Evolutionary conservation across 1,284 basidiomycete species (phyloP).

Genomic region (Cryptococcus sp.): DNA sequence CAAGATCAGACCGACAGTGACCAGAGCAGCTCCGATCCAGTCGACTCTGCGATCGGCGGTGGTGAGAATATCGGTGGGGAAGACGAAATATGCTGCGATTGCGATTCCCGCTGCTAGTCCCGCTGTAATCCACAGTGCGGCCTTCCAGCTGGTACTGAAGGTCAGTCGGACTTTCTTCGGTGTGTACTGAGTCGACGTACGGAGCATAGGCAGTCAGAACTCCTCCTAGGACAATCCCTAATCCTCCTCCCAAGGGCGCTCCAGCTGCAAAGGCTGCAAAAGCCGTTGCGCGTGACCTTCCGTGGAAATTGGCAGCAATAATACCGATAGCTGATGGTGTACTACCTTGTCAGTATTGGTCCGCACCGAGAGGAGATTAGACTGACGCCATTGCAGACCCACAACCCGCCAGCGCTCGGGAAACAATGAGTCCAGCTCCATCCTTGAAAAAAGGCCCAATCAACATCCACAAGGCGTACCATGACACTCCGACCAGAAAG

Average conservation of each 20-base stretch:
- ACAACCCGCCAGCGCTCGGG: slow-evolving; percentile 33
- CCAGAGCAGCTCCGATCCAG: slow-evolving; percentile 70
- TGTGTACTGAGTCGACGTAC: slow-evolving; percentile 12
- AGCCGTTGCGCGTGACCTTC: slow-evolving; percentile 60
- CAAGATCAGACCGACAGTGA: slow-evolving; percentile 68
- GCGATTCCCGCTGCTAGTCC: slow-evolving; percentile 55
- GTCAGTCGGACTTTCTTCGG: too few species aligned
- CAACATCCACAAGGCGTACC: slow-evolving; percentile 34
- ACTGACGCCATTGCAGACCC: slow-evolving; percentile 34
- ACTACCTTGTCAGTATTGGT: slow-evolving; percentile 10
- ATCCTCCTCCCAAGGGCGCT: slow-evolving; percentile 67
- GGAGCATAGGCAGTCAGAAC: slow-evolving; percentile 61
- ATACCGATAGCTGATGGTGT: slow-evolving; percentile 57
- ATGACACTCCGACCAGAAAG: slow-evolving; percentile 55
- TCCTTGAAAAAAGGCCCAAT: slow-evolving; percentile 40
- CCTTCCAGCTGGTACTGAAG: slow-evolving; percentile 53
- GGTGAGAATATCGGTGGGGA: slow-evolving; percentile 51
- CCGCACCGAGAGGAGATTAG: background rate
- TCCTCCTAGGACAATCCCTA: slow-evolving; percentile 65
- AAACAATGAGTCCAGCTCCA: slow-evolving; percentile 30
- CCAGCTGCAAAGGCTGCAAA: slow-evolving; percentile 70
- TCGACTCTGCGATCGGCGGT: slow-evolving; percentile 60
- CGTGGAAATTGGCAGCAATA: slow-evolving; percentile 65
- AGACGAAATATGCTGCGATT: slow-evolving; percentile 52
- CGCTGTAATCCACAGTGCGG: slow-evolving; percentile 56